Evolutionary conservation across 768 basidiomycete genomes (phyloP).

Genomic region (Tricholoma sp.): DNA sequence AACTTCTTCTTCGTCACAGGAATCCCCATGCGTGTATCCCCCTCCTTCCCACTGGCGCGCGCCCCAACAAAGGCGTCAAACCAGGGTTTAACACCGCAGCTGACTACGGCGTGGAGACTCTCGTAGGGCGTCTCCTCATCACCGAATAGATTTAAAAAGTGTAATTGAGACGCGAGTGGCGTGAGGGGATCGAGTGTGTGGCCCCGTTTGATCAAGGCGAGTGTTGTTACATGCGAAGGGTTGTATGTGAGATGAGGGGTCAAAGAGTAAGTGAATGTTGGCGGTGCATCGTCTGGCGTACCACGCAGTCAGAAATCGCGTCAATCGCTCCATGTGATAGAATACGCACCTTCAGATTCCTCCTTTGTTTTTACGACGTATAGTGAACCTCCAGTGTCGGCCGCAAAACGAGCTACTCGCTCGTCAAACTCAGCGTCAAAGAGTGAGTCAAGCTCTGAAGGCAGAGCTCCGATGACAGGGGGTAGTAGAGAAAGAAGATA

Average conservation of each 20-base stretch:
- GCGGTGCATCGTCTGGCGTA: constrained; percentile 55
- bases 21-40: constrained; percentile 88
- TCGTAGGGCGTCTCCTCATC: constrained; percentile 92
- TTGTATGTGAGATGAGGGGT: constrained; percentile 77
- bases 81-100: constrained; percentile 94
- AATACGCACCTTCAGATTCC: constrained; percentile 60
- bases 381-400: constrained; percentile 69
- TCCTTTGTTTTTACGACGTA: constrained; percentile 81
- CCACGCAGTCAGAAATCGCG: constrained; percentile 4
- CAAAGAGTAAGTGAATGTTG: constrained; percentile 62
- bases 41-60: constrained; percentile 68
- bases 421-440: constrained; percentile 76
- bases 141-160: constrained; percentile 88
- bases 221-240: constrained; percentile 72
- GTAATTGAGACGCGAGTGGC: constrained; percentile 81
- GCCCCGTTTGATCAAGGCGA: constrained; percentile 93
- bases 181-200: constrained; percentile 75
- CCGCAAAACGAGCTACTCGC: constrained; percentile 68
- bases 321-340: constrained; percentile 5
- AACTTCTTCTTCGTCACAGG: constrained; percentile 99
- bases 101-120: constrained; percentile 91
- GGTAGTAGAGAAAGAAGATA: constrained; percentile 75
- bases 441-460: constrained; percentile 58
- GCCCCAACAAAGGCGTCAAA: constrained; percentile 96
- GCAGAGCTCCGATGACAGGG: constrained; percentile 73